Evolutionary conservation across 2,329 filamentous ascomycete genomes (phyloP), one percentile per base, ranked within the genome.

Genomic region (Talaromyces sp.): DNA sequence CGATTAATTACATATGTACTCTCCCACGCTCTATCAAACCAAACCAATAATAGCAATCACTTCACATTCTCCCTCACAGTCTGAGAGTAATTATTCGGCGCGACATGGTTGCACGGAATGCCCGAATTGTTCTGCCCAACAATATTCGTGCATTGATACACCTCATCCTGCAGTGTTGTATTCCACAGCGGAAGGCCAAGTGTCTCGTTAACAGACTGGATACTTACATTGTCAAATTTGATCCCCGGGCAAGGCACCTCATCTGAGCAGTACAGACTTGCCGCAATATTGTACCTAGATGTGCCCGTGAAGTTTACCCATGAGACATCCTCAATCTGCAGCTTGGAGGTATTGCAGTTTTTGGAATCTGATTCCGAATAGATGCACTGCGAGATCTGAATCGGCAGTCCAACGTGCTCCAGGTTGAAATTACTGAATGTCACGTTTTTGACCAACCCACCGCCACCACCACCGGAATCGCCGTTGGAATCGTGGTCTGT

Each of bases 301-400:
- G 81, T 83, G 5, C 81, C 81, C 1, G 77, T 79, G 56, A 83
- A 76, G 65, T 83, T 83, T 61, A 79, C 75, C 79, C 79, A 82
- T 42, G 73, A 78, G 31, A 83, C 70, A 65, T 83, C 78, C 42
- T 71, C 72, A 61, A 83, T 82, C 57, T 77, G 70, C 52, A 81
- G 69, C 53, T 75, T 60, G 28, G 58, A 60, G 5, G 52, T 60
- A 27, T 60, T 60, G 52, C 58, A 60, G 44, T 51, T 23, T 50
- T 34, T 54, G 2, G 51, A 51, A 33, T 42, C 53, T 4, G 58
- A 31, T 40, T 55, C 52, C 28, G 34, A 55, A 28, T 72, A 71
- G 40, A 71, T 69, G 18, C 68, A 70, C 57, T 69, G 68, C 1
- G 68, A 68, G 47, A 70, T 68, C 31, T 69, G 66, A 44, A 70